Base-by-base conservation (phyloP, 2,329 filamentous ascomycete species). In the Diaporthe amygdali region DNA sequence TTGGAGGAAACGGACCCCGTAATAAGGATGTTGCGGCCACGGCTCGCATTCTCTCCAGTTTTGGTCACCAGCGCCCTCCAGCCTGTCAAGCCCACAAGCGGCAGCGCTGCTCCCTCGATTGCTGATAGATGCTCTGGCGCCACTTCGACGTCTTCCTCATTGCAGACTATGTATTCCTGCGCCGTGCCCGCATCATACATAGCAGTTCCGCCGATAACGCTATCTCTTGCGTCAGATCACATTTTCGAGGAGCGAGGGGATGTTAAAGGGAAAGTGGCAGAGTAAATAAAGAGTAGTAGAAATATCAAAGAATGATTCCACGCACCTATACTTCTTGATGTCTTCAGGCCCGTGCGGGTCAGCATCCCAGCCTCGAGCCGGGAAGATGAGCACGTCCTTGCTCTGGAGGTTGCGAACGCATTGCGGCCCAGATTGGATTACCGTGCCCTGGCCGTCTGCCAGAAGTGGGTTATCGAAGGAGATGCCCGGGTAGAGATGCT, bases 61-160 rank as follows among this genome's bases (percentile, higher is more conserved):
- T 98, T 98, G 8, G 89, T 92, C 66, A 96, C 89, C 52, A 97
- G 84, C 0, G 95, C 96, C 54, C 96, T 87, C 94, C 94, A 98
- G 8, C 89, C 96, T 1, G 96, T 98, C 72, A 98, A 79, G 0
- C 95, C 96, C 0, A 94, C 94, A 41, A 98, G 84, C 3, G 96
- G 95, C 56, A 98, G 79, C 8, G 95, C 94, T 0, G 96, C 96
- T 0, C 92, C 94, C 81, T 98, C 94, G 1, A 86, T 88, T 61
- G 91, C 84, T 0, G 82, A 88, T 51, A 98, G 83, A 81, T 97
- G 94, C 55, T 81, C 83, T 0, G 96, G 96, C 9, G 91, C 92
- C 70, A 88, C 87, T 79, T 97, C 95, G 12, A 97, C 86, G 76
- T 98, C 94, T 30, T 82, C 83, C 61, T 91, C 91, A 67, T 90